These are phyloP conservation scores for Lantana camara DNA, from an alignment of 257 asterid species.

Conservation along the genomic window DNA sequence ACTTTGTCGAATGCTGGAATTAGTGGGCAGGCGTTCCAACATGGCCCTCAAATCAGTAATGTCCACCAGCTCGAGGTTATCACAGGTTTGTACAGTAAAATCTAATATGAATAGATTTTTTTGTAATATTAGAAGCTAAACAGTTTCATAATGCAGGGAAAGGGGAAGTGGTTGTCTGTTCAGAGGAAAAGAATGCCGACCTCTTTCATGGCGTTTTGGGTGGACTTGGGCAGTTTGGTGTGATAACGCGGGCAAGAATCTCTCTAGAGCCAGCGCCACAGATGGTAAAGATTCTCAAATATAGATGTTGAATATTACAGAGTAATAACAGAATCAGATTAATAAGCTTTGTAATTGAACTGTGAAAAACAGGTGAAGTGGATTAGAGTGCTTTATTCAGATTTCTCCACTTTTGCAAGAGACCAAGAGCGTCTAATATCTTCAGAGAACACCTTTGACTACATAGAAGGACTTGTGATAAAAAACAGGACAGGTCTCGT, in stretches of 20 bases:
- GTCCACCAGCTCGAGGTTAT: slow-evolving; percentile 87
- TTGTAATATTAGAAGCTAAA: background rate
- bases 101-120: too few relatives aligned
- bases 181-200: slow-evolving; percentile 80
- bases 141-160: slow-evolving; percentile 61
- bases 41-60: slow-evolving; percentile 95
- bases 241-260: slow-evolving; percentile 86
- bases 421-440: slow-evolving; percentile 81
- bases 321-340: background rate
- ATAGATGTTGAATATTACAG: background rate
- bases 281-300: slow-evolving; percentile 52
- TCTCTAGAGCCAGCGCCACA: slow-evolving; percentile 85
- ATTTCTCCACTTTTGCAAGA: slow-evolving; percentile 63
- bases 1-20: slow-evolving; percentile 91
- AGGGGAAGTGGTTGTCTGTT: slow-evolving; percentile 80
- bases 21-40: slow-evolving; percentile 91
- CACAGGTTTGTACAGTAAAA: slow-evolving; percentile 55
- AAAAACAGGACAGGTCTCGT: slow-evolving; percentile 66
- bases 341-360: slow-evolving; percentile 22
- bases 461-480: slow-evolving; percentile 85
- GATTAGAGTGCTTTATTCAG: slow-evolving; percentile 83
- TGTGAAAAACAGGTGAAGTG: slow-evolving; percentile 72
- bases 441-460: slow-evolving; percentile 65
- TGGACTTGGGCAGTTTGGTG: slow-evolving; percentile 95
- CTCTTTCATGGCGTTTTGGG: slow-evolving; percentile 88